Percentiles rank a stretch among this genome's conserved stretches.
phyloP scores from a whole-genome alignment of 805 yeast genomes.

The Komagataella mondaviorum region DNA sequence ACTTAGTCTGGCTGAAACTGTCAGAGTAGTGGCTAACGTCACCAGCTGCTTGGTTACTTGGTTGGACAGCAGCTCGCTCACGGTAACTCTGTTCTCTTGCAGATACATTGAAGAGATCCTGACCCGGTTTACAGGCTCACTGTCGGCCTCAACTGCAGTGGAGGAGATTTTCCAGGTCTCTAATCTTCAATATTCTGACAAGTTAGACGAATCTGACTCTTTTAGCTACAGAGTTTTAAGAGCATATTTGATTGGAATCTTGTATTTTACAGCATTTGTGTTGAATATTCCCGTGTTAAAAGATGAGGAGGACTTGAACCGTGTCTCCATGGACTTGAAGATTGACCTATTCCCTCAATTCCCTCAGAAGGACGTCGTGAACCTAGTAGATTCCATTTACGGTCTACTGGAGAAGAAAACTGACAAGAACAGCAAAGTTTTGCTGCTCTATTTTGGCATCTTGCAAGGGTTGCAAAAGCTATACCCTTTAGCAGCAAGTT shows the following conservation, averaged over 20 bases:
- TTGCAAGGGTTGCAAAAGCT: background rate
- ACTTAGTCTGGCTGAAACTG: slow-evolving; percentile 22
- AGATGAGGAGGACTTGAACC: background rate
- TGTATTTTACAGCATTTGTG: slow-evolving; percentile 5
- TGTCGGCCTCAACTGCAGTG: slow-evolving; percentile 56
- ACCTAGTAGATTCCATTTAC: background rate
- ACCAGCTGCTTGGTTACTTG: slow-evolving; percentile 49
- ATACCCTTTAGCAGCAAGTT: background rate
- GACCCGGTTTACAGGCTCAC: slow-evolving; percentile 23
- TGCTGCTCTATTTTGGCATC: background rate
- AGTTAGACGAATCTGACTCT: background rate
- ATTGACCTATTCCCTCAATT: background rate
- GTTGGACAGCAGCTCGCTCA: slow-evolving; percentile 61
- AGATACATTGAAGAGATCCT: slow-evolving; percentile 55
- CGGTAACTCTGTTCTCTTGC: slow-evolving; percentile 70
- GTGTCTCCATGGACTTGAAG: background rate
- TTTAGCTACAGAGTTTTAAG: background rate
- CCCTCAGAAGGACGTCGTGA: background rate
- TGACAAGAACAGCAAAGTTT: background rate
- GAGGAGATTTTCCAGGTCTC: slow-evolving; percentile 28
- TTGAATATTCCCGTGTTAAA: background rate
- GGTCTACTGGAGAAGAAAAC: background rate
- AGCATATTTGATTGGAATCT: background rate
- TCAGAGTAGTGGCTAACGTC: slow-evolving; percentile 40
- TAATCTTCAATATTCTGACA: background rate